A percentile compares a stretch with the other conserved stretches of the same genome.
These are phyloP conservation scores for Colletotrichum graminicola DNA, from an alignment of 2,329 filamentous ascomycete species.

Conservation along the genomic window DNA sequence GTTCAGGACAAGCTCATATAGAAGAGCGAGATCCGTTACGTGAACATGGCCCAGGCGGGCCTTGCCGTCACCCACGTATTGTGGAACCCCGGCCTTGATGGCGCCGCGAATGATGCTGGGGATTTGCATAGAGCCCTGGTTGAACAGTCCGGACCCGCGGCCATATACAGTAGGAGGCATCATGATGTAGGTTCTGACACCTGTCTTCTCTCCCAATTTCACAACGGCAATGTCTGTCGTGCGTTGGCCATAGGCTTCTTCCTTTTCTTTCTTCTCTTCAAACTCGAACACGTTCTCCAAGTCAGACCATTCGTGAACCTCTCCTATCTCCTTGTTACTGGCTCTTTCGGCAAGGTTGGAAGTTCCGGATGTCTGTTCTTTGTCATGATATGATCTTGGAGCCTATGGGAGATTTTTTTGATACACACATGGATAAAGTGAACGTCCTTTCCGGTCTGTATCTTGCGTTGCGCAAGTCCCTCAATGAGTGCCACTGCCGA, in stretches of 20 bases:
- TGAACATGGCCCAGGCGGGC: constrained; percentile 59
- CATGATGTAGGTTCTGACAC: constrained; percentile 60
- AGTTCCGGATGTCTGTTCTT: constrained; percentile 53
- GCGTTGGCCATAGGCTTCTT: constrained; percentile 56
- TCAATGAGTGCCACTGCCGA: constrained; percentile 56
- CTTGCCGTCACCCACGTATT: constrained; percentile 52
- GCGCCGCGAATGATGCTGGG: constrained; percentile 50
- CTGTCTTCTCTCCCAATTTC: constrained; percentile 52
- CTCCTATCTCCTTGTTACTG: constrained; percentile 49
- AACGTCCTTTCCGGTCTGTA: constrained; percentile 50
- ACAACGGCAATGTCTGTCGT: constrained; percentile 59
- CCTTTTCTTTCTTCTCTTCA: constrained; percentile 52
- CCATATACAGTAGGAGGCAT: constrained; percentile 63
- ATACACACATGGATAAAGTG: constrained; percentile 55
- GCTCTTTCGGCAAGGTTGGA: constrained; percentile 59
- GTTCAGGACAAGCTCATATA: constrained; percentile 56
- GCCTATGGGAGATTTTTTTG: neutral
- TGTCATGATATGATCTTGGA: too few species aligned
- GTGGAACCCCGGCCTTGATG: constrained; percentile 44
- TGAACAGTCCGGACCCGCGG: constrained; percentile 56
- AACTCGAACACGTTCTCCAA: constrained; percentile 59
- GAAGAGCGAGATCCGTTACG: constrained; percentile 55
- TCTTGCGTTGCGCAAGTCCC: constrained; percentile 56
- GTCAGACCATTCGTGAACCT: constrained; percentile 54
- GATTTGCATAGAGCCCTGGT: constrained; percentile 55